Evolutionary conservation across 805 yeast species (phyloP).

Genomic region (Wickerhamomyces xylosicus): DNA sequence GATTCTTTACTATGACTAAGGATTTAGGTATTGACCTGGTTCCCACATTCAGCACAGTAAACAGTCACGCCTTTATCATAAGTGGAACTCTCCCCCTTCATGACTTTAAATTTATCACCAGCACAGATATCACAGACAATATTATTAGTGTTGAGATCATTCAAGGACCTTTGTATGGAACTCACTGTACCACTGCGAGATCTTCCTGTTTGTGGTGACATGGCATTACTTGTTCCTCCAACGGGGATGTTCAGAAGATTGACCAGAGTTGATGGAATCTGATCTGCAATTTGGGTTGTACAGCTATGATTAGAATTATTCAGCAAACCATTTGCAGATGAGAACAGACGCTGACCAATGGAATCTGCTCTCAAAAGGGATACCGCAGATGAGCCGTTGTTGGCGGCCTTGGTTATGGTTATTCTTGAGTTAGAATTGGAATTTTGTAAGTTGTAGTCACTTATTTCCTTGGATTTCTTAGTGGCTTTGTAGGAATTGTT

Average conservation of each 20-base stretch:
- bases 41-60: constrained; percentile 20
- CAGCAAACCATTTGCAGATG: not conserved
- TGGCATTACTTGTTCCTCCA: constrained; percentile 1
- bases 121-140: constrained; percentile 17
- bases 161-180: not conserved
- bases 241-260: too few species aligned
- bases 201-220: not conserved
- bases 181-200: not conserved
- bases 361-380: not conserved
- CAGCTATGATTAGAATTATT: too few species aligned
- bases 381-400: not conserved
- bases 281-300: too few species aligned
- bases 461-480: constrained; percentile 1
- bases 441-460: not conserved
- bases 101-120: constrained; percentile 16
- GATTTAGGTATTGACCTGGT: constrained; percentile 10
- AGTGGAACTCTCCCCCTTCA: constrained; percentile 2
- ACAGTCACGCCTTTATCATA: constrained; percentile 6
- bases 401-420: constrained; percentile 1
- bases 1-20: too few species aligned
- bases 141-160: constrained; percentile 1
- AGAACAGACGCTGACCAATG: not conserved
- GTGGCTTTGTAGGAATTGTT: not conserved
- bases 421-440: not conserved
- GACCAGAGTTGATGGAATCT: too few species aligned